phyloP scores from a whole-genome alignment of 192 early-diverging fungal species.

The Coemansia sp. region DNA sequence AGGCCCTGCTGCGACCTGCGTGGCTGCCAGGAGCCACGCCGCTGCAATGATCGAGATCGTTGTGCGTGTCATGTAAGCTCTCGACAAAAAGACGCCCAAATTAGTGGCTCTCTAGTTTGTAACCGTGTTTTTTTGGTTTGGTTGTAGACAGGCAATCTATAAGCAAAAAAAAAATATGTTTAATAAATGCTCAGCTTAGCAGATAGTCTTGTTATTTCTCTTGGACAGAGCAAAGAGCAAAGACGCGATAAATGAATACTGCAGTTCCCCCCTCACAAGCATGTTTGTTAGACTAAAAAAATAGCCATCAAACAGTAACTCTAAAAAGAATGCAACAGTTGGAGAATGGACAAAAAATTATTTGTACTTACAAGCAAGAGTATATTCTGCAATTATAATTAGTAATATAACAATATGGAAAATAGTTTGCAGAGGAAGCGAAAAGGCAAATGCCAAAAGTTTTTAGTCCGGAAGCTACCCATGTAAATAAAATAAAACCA shows the following conservation, averaged over 20 bases:
- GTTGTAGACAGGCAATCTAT: not conserved
- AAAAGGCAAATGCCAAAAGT: not conserved
- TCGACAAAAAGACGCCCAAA: no score
- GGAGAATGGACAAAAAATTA: not conserved
- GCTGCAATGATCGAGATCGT: conserved; percentile 39
- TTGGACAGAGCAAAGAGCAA: not conserved
- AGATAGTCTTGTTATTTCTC: not conserved
- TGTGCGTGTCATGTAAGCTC: conserved; percentile 38
- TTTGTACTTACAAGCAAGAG: not conserved
- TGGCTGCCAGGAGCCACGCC: conserved; percentile 47
- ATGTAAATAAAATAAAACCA: no score
- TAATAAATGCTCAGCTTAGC: not conserved
- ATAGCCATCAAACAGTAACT: not conserved
- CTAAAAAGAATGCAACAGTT: not conserved
- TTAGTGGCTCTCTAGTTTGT: conserved; percentile 1
- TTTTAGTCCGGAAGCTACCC: no score
- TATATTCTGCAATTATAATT: not conserved
- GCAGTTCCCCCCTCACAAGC: no score
- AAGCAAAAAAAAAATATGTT: not conserved
- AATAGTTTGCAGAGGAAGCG: not conserved
- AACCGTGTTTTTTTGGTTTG: not conserved
- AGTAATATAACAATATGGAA: no score
- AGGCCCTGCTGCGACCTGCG: conserved; percentile 30
- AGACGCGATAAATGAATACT: no score
- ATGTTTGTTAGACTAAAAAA: not conserved